Percentiles rank a stretch among this genome's conserved stretches.
These are phyloP conservation scores for Myrica gale DNA, from an alignment of 306 rosid genomes.

Conservation along the genomic window DNA sequence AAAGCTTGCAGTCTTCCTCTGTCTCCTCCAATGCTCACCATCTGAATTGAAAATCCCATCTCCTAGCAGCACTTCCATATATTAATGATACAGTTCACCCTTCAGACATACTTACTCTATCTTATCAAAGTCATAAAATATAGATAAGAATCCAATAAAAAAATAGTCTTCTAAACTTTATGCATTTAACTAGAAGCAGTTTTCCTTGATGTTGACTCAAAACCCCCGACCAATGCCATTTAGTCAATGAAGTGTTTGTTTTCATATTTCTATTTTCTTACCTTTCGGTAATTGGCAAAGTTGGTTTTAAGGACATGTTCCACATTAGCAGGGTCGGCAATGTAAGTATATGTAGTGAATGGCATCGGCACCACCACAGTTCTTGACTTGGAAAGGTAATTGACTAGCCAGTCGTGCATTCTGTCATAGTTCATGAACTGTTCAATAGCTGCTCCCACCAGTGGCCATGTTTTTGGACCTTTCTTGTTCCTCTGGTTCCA, in stretches of 20 bases:
- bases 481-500: slow-evolving; percentile 68
- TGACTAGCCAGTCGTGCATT: slow-evolving; percentile 89
- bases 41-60: slow-evolving; percentile 90
- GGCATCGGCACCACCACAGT: slow-evolving; percentile 92
- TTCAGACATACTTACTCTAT: slow-evolving; percentile 30
- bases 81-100: slow-evolving; percentile 87
- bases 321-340: slow-evolving; percentile 86
- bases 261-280: slow-evolving; percentile 4
- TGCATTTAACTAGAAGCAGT: neutral
- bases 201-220: neutral
- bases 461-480: slow-evolving; percentile 91
- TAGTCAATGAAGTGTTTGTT: too few species aligned
- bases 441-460: slow-evolving; percentile 82
- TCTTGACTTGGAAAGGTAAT: slow-evolving; percentile 50
- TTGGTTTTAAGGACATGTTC: slow-evolving; percentile 88
- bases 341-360: slow-evolving; percentile 77
- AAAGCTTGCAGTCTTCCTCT: slow-evolving; percentile 86
- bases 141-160: neutral
- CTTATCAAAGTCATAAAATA: neutral
- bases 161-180: too few species aligned
- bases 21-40: slow-evolving; percentile 87
- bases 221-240: neutral
- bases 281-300: slow-evolving; percentile 85
- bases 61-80: slow-evolving; percentile 92
- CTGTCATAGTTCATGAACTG: slow-evolving; percentile 67